A percentile compares a stretch with the other conserved stretches of the same genome.
phyloP scores from a whole-genome alignment of 1,284 basidiomycete genomes.

The Boletus sp. region DNA sequence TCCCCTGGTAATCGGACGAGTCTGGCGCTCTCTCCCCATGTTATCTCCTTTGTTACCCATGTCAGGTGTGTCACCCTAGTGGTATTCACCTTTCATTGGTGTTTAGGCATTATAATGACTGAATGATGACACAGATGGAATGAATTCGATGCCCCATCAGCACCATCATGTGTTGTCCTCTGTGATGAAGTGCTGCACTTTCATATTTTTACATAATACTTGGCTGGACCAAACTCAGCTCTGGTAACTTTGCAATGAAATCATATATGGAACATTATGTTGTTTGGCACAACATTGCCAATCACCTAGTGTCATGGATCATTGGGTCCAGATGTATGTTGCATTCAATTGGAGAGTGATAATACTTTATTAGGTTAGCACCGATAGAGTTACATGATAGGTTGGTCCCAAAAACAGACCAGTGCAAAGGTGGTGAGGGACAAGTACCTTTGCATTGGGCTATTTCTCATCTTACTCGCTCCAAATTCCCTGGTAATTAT shows the following conservation, averaged over 20 bases:
- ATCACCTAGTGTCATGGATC: neutral
- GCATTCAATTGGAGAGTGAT: no score
- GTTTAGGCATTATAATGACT: neutral
- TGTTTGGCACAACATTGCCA: neutral
- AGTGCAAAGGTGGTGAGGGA: no score
- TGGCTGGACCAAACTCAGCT: no score
- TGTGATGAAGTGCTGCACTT: neutral
- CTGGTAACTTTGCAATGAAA: neutral
- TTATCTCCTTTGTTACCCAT: neutral
- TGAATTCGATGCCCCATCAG: no score
- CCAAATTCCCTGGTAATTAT: neutral
- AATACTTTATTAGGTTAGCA: no score
- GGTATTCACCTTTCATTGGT: neutral
- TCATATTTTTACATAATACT: neutral
- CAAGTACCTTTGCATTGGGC: no score
- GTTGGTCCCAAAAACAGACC: no score
- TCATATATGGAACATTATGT: neutral
- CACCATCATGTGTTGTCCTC: no score
- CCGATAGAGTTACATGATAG: no score
- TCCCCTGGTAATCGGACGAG: neutral
- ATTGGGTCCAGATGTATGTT: neutral
- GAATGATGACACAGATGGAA: neutral
- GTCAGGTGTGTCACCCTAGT: neutral
- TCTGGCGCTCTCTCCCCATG: neutral
- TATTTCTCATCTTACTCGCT: neutral